Conservation (phyloP, 306 rosid genomes). For the Abrus pulchellus region DNA sequence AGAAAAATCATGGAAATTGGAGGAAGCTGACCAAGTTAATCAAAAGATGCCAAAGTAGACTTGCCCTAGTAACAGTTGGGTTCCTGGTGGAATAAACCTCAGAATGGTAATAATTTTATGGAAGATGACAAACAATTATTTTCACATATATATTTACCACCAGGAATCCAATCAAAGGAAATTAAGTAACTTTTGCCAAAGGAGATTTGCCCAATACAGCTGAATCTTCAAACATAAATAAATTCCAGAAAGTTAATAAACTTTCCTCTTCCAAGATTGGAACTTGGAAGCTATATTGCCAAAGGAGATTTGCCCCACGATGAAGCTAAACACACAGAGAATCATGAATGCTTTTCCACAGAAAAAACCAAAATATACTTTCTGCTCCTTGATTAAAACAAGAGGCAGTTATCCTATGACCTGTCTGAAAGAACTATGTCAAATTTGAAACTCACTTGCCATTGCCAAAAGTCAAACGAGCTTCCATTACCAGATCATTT, state of each 20-base stretch:
- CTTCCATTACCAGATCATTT: constrained; percentile 49
- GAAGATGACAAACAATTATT: constrained; percentile 31
- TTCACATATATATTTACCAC: constrained; percentile 35
- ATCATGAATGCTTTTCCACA: constrained; percentile 48
- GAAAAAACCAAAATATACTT: constrained; percentile 50
- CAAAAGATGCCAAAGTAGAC: constrained; percentile 63
- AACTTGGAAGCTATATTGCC: constrained; percentile 63
- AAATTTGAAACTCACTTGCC: constrained; percentile 40
- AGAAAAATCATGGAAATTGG: constrained; percentile 31
- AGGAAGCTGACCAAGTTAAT: constrained; percentile 42
- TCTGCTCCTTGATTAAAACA: constrained; percentile 54
- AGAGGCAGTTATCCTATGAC: constrained; percentile 37
- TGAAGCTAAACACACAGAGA: constrained; percentile 45
- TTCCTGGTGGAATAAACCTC: constrained; percentile 44
- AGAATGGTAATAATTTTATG: constrained; percentile 43
- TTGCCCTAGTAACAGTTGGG: constrained; percentile 52
- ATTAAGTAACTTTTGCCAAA: constrained; percentile 70
- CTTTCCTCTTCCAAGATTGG: constrained; percentile 50
- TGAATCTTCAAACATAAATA: constrained; percentile 51
- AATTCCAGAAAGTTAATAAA: constrained; percentile 40
- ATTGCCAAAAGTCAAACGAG: constrained; percentile 47
- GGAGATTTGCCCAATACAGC: constrained; percentile 84
- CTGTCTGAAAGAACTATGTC: constrained; percentile 35
- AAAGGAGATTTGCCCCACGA: constrained; percentile 88
- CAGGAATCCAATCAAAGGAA: constrained; percentile 55